Percentiles rank a stretch among this genome's conserved stretches.
Evolutionary conservation across 2,329 filamentous ascomycete genomes (phyloP).

Genomic region (Phyllosticta paracitricarpa): DNA sequence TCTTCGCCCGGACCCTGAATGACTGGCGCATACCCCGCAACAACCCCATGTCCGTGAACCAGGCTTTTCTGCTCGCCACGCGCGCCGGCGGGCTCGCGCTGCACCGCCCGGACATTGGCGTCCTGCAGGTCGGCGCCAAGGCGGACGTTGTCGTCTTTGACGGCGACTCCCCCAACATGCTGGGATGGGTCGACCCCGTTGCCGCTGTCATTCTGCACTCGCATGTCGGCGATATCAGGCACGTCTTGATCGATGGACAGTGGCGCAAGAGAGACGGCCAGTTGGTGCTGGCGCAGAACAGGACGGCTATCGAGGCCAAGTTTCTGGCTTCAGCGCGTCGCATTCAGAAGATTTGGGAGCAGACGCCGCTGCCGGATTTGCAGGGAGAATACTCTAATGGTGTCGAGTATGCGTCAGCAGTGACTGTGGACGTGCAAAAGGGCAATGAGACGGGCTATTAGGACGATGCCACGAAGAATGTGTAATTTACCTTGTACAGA

Average conservation of each 20-base stretch:
- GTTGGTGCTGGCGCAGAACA: slow-evolving; percentile 19
- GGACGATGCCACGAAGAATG: neutral
- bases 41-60: slow-evolving; percentile 44
- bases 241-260: slow-evolving; percentile 42
- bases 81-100: slow-evolving; percentile 43
- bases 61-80: slow-evolving; percentile 48
- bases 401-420: slow-evolving; percentile 1
- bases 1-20: slow-evolving; percentile 31
- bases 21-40: slow-evolving; percentile 35
- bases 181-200: slow-evolving; percentile 47
- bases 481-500: neutral
- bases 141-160: slow-evolving; percentile 47
- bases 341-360: slow-evolving; percentile 16
- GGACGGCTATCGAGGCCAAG: slow-evolving; percentile 12
- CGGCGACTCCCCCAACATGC: slow-evolving; percentile 37
- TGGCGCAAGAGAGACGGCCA: slow-evolving; percentile 39
- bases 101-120: slow-evolving; percentile 41
- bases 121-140: slow-evolving; percentile 41
- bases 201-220: slow-evolving; percentile 48
- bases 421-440: slow-evolving; percentile 1
- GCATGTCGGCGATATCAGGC: slow-evolving; percentile 41
- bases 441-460: slow-evolving; percentile 12
- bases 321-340: slow-evolving; percentile 16
- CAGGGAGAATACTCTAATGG: slow-evolving; percentile 7
- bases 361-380: slow-evolving; percentile 10